These are phyloP conservation scores for Filobasidium floriforme DNA, from an alignment of 768 basidiomycete species.

Conservation along the genomic window DNA sequence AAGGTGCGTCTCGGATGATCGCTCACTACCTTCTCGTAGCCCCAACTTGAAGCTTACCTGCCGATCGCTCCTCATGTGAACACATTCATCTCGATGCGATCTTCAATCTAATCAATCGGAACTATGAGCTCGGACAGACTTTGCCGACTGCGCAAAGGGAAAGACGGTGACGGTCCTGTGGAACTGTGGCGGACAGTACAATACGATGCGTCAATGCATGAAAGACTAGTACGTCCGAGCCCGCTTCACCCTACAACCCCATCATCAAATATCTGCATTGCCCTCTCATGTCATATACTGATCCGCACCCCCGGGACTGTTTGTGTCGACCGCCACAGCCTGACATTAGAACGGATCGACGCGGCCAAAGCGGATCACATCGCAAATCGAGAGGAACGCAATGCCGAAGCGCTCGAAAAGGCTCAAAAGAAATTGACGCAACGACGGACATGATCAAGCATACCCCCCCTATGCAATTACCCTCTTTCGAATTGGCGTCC, in stretches of 20 bases:
- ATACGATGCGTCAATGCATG: constrained; percentile 18
- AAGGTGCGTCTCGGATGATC: constrained; percentile 6
- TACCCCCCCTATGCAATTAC: too few species aligned
- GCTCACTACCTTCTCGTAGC: not conserved
- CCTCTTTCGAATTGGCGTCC: too few species aligned
- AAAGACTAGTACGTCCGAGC: constrained; percentile 12
- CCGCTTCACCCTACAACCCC: not conserved
- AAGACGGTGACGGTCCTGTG: constrained; percentile 18
- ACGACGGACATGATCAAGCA: not conserved
- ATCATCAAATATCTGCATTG: too few species aligned
- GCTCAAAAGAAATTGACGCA: constrained; percentile 9
- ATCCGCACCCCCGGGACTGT: not conserved
- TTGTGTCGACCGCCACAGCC: not conserved
- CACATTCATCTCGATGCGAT: too few species aligned
- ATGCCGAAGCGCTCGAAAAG: constrained; percentile 8
- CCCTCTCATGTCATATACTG: too few species aligned
- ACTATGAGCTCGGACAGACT: too few species aligned
- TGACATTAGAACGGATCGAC: constrained; percentile 19
- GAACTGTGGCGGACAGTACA: constrained; percentile 12
- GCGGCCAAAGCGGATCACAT: constrained; percentile 18
- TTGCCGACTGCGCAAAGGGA: constrained; percentile 16
- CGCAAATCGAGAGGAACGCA: constrained; percentile 10
- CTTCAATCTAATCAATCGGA: too few species aligned
- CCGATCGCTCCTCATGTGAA: not conserved
- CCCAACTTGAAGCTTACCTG: not conserved